Percentiles rank a stretch among this genome's conserved stretches.
Conservation (phyloP, 148 eudicot species). For the Vaccinium myrtillus region DNA sequence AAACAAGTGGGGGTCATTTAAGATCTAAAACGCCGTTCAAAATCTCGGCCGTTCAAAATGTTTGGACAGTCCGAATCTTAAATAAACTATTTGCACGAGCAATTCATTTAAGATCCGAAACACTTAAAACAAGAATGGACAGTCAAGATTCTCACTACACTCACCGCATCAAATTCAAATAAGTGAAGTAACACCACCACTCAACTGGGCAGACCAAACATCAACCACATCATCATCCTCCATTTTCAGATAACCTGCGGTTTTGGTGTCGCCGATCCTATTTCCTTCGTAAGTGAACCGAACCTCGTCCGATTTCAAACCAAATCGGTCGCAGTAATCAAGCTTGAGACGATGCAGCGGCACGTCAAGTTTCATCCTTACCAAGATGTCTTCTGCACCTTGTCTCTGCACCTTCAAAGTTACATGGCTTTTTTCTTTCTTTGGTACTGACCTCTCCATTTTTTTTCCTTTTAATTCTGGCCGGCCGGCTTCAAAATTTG, state of each 20-base stretch:
- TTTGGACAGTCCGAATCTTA: too few relatives aligned
- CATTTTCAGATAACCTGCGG: neutral
- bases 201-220: neutral
- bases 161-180: neutral
- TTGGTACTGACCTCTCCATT: neutral
- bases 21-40: too few relatives aligned
- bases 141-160: too few relatives aligned
- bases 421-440: neutral
- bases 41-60: too few relatives aligned
- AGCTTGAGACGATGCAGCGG: neutral
- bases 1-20: too few relatives aligned
- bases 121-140: too few relatives aligned
- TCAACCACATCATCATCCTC: slow-evolving; percentile 2
- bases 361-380: neutral
- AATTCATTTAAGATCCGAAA: too few relatives aligned
- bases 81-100: too few relatives aligned
- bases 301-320: neutral
- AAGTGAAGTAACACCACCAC: neutral
- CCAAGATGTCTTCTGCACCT: neutral
- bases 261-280: neutral
- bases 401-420: slow-evolving; percentile 1
- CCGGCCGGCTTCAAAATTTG: neutral
- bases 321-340: neutral
- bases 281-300: neutral
- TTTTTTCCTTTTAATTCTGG: neutral